These are phyloP conservation scores for Microbotryum lychnidis-dioicae DNA, from an alignment of 1,284 basidiomycete species.

Conservation along the genomic window DNA sequence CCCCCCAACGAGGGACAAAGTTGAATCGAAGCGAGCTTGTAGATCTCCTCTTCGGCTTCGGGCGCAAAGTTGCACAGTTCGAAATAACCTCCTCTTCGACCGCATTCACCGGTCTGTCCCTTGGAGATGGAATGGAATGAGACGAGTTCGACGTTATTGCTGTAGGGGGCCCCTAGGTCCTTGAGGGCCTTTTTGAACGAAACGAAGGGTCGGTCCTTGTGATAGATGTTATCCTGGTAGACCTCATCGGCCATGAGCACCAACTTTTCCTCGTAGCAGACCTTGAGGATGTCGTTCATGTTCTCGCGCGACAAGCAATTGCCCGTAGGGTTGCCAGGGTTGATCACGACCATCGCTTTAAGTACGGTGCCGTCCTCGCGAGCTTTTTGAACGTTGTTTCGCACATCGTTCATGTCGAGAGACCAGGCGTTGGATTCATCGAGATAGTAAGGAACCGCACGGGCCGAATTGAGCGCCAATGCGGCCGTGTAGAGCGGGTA, in stretches of 20 bases:
- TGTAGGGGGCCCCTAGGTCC: constrained; percentile 49
- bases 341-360: constrained; percentile 85
- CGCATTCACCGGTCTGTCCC: constrained; percentile 88
- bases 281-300: constrained; percentile 62
- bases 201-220: constrained; percentile 62
- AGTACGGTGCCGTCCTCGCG: constrained; percentile 56
- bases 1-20: constrained; percentile 82
- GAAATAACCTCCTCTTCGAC: constrained; percentile 86
- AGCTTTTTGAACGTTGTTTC: constrained; percentile 60
- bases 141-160: constrained; percentile 59
- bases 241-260: constrained; percentile 91
- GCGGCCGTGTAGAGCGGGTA: constrained; percentile 96
- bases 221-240: constrained; percentile 85
- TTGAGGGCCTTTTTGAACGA: constrained; percentile 83
- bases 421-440: constrained; percentile 77
- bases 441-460: constrained; percentile 81
- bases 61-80: constrained; percentile 71
- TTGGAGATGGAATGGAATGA: constrained; percentile 96
- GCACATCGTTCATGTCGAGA: constrained; percentile 65
- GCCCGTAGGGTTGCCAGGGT: constrained; percentile 93
- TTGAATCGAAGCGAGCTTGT: constrained; percentile 85
- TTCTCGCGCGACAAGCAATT: constrained; percentile 62
- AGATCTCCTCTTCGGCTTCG: constrained; percentile 72
- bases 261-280: constrained; percentile 77
- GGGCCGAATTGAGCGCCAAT: constrained; percentile 72